Base-by-base conservation (phyloP, 805 yeast species). In the Hermanozyma aechmeae region DNA sequence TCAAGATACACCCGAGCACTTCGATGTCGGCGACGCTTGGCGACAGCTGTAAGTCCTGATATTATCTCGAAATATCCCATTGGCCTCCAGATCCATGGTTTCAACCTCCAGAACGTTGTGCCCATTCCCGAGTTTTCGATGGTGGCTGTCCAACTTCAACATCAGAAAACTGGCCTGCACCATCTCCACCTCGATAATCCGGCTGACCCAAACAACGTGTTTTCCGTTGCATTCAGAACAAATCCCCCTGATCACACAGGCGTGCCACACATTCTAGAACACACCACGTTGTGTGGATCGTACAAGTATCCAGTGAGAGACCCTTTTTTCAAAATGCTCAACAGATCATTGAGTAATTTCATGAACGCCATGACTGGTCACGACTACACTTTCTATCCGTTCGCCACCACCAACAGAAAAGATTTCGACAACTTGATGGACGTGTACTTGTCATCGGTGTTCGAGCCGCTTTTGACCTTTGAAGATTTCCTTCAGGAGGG, bases 331-430 rank as follows among this genome's bases (percentile, higher is more conserved):
- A 89, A 89, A 52, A 92, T 92, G 98, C 65, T 89, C 34, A 89
- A 86, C 52, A 61, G 96, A 39, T 85, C 96, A n/a, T 60, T 92
- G 45, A 77, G 96, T 19, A 92, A 85, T 51, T 92, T 86, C 56
- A 92, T 92, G 98, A 92, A 92, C 51, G 98, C 98, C 6, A 84
- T 92, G 96, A 92, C 98, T 0, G 98, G 95, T 14, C 87, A 82
- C 43, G 97, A 92, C 55, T 87, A 86, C 49, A 92, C 98, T 0
- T 87, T 76, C 53, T 92, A 82, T 46, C 98, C 98, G 4, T 92
- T 92, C 62, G 82, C 97, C 16, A 92, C 98, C 2, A 89, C 97
- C 8, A 92, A 92, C 53, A 51, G 56, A 24, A 72, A 71, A 31
- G 98, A 92, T 51, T 92, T 70, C 51, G 68, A 68, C 18, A 92